Conservation (phyloP, 768 basidiomycete species). For the Boletellus sp. region DNA sequence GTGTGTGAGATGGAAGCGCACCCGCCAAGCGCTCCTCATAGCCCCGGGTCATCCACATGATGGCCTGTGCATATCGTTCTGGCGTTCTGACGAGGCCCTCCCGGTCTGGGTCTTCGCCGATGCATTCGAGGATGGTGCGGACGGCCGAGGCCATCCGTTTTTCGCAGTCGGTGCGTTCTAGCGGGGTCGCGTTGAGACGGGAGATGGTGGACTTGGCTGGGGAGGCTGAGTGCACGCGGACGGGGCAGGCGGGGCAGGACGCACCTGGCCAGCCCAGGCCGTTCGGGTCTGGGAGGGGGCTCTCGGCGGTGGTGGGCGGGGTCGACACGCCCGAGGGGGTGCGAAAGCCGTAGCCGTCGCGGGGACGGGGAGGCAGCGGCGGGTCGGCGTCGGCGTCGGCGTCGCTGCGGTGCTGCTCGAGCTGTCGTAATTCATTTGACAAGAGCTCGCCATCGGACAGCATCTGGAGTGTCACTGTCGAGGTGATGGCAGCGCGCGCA, state of each 20-base stretch:
- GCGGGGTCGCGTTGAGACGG: constrained; percentile 75
- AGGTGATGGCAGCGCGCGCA: neutral
- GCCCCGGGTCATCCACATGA: constrained; percentile 99
- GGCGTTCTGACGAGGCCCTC: constrained; percentile 92
- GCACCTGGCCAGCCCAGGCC: constrained; percentile 93
- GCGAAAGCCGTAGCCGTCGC: constrained; percentile 83
- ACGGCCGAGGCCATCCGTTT: constrained; percentile 79
- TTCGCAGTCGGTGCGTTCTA: constrained; percentile 69
- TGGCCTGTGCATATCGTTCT: constrained; percentile 91
- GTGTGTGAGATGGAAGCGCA: constrained; percentile 31
- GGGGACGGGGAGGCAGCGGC: constrained; percentile 31
- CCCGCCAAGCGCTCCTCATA: constrained; percentile 95
- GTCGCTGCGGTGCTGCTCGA: constrained; percentile 33
- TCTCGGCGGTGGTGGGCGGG: constrained; percentile 41
- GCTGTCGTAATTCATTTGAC: constrained; percentile 44
- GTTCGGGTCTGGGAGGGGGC: constrained; percentile 49
- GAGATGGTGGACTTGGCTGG: constrained; percentile 87
- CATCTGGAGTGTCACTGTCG: constrained; percentile 24
- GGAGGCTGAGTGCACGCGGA: constrained; percentile 14
- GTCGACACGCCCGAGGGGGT: constrained; percentile 64
- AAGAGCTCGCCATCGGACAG: constrained; percentile 39
- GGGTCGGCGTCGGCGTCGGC: neutral
- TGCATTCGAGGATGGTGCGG: constrained; percentile 90
- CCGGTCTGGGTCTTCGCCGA: constrained; percentile 95
- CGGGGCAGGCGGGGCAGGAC: constrained; percentile 16